These are phyloP conservation scores for Lentinus brumalis DNA, from an alignment of 768 basidiomycete genomes.

Conservation along the genomic window DNA sequence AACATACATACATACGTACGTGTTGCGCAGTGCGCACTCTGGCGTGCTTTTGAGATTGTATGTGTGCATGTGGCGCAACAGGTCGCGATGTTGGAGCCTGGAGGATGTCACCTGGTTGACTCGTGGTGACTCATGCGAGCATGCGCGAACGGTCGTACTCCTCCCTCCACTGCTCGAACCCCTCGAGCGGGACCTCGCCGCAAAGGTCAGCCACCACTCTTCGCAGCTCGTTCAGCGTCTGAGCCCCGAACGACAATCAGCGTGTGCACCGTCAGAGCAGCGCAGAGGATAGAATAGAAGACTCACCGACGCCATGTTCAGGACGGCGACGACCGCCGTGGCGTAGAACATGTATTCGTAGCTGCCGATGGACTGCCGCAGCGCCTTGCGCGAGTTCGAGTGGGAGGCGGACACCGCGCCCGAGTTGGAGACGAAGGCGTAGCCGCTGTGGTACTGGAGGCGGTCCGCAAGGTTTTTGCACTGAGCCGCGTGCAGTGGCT, in stretches of 20 bases:
- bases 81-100: too few relatives aligned
- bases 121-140: not conserved
- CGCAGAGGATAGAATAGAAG: not conserved
- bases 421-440: conserved; percentile 21
- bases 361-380: conserved; percentile 21
- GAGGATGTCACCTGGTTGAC: too few relatives aligned
- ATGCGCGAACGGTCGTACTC: conserved; percentile 34
- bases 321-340: conserved; percentile 40
- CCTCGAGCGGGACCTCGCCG: conserved; percentile 43
- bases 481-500: conserved; percentile 46
- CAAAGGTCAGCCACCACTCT: conserved; percentile 38
- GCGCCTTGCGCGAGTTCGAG: not conserved
- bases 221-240: conserved; percentile 43
- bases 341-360: conserved; percentile 44
- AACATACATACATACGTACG: too few relatives aligned
- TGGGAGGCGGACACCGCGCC: conserved; percentile 1
- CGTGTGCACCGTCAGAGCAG: not conserved
- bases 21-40: too few relatives aligned
- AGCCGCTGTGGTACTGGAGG: conserved; percentile 44
- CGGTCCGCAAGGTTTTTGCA: conserved; percentile 45
- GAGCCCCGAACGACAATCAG: not conserved
- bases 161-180: conserved; percentile 41
- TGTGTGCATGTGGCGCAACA: too few relatives aligned
- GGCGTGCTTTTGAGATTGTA: too few relatives aligned
- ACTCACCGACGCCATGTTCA: conserved; percentile 37